These are phyloP conservation scores for Sphagnum tenellum DNA, from an alignment of 225 moss, liverwort and hornwort species.

Conservation along the genomic window DNA sequence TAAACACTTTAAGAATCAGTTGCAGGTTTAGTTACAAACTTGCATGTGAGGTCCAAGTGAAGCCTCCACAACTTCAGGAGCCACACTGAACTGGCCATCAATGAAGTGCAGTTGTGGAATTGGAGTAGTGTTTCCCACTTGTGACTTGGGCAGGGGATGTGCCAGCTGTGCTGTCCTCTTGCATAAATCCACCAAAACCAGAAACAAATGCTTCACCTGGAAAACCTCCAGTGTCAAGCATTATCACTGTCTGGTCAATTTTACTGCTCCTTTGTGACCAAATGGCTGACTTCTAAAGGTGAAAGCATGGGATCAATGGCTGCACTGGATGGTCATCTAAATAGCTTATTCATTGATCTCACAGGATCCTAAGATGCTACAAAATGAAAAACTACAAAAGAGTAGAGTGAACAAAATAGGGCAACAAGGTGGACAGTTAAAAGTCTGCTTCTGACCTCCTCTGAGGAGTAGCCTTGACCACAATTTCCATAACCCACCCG, in stretches of 20 bases:
- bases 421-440: no score
- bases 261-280: no score
- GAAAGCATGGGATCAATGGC: no score
- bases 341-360: no score
- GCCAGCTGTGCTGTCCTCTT: slow-evolving; percentile 61
- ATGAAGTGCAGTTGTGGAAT: slow-evolving; percentile 69
- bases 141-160: slow-evolving; percentile 69
- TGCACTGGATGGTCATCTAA: no score
- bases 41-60: slow-evolving; percentile 89
- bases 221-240: no score
- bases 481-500: slow-evolving; percentile 89
- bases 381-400: no score
- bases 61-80: slow-evolving; percentile 83
- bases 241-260: no score
- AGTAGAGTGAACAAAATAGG: no score
- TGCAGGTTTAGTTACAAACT: slow-evolving; percentile 24
- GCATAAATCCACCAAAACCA: slow-evolving; percentile 87
- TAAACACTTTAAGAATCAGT: no score
- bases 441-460: slow-evolving; percentile 45
- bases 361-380: no score
- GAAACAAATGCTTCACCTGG: slow-evolving; percentile 86
- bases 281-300: no score
- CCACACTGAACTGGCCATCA: slow-evolving; percentile 84
- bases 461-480: slow-evolving; percentile 94
- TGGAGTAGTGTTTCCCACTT: slow-evolving; percentile 49